Base-by-base conservation (phyloP, 495 filamentous ascomycete species). In the Penicillium lagena region DNA sequence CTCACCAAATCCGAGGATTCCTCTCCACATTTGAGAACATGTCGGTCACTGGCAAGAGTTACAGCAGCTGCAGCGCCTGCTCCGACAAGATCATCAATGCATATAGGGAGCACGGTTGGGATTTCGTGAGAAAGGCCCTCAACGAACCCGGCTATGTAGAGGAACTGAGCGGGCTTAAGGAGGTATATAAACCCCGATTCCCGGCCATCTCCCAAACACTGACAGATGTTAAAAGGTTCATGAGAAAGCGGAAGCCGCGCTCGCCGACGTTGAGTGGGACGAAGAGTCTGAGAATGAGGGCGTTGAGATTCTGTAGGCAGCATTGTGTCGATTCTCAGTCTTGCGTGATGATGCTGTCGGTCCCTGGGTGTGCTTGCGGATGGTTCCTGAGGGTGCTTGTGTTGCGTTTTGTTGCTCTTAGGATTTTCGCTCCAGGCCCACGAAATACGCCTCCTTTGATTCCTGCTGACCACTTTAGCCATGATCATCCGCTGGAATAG, bases 1-100 rank as follows among this genome's bases (percentile, higher is more conserved):
- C 93, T 12, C 93, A 98, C 58, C 87, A 91, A 51, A 88, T 98
- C 39, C 84, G 93, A 45, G 93, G 93, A 12, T 97, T 90, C 60
- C 75, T 97, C n/a, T 77, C 81, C 38, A 86, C 66, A 9, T 97
- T 90, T 62, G 79, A 87, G 58, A 96, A 90, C 55, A 76, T 96
- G 50, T 64, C 83, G 29, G 81, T 97, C 38, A 81, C 78, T 46
- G 91, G 93, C 8, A 73, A 74, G 50, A 89, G 84, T 42, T 98
- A 95, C 58, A 80, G 89, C 43, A 90, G 82, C 64, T 98, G 93
- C 60, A 93, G 89, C 46, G 93, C 90, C 13, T 98, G 93, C 61
- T 94, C 88, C 46, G 77, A 81, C 28, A 83, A 76, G 33, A 78
- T 98, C 14, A 58, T 89, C 12, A 66, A 73, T 29, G 82, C 80